Base-by-base conservation (phyloP, 2,329 filamentous ascomycete genomes). In the Aotearoamyces nothofagi region DNA sequence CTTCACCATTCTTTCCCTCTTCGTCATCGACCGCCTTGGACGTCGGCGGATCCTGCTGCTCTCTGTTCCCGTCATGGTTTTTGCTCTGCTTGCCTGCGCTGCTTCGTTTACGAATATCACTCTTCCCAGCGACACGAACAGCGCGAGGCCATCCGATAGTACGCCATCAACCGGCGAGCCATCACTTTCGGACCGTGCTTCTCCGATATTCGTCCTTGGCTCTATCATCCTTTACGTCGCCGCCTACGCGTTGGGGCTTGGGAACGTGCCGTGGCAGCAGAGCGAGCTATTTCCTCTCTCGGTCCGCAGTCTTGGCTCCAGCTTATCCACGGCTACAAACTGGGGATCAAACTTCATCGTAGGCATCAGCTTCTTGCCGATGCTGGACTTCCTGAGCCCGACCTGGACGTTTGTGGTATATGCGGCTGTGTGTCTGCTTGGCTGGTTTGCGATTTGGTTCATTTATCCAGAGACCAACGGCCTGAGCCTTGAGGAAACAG, bases 201-300 rank as follows among this genome's bases (percentile, higher is more conserved):
- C 64, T 1, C 60, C 68, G 3, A 33, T 59, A 15, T 47, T 75
- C 11, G 77, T 94, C 24, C 65, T 94, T 3, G 37, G 69, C 22
- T 78, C 78, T 38, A 76, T 94, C 50, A 77, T 84, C 51, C 41
- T 83, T 5, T 94, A 92, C 51, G 84, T 92, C 2, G 78, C 81
- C 6, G 65, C 77, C 1, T 96, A 92, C 48, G 87, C 87, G 1
- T 61, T 86, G 2, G 87, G 87, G 3, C 63, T 96, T 2, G 87
- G 87, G 6, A 92, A 84, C 43, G 83, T 96, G 3, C 86, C 87
- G 0, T 96, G 87, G 87, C 87, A 93, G 64, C 86, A 93, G 56
- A 82, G 77, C 41, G 87, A 96, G 56, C 66, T 93, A 17, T 94
- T 94, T 47, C 79, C 84, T 1, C 60, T 86, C 26, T 63, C 65